phyloP scores from a whole-genome alignment of 768 basidiomycete genomes.

The Terana coerulea region DNA sequence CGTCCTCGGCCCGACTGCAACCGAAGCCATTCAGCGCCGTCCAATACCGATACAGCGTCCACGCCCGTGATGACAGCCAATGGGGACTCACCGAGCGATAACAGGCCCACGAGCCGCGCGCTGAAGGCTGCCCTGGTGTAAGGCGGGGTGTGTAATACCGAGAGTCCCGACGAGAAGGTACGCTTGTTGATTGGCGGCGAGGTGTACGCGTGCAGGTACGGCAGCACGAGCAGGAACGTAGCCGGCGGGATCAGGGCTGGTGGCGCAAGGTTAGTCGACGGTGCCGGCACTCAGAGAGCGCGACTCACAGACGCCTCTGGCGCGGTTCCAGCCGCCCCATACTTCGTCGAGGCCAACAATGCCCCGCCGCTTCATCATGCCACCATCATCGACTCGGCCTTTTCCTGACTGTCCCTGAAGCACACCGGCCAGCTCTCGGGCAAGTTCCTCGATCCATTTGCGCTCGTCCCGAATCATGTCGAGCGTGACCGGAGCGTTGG shows the following conservation, averaged over 20 bases:
- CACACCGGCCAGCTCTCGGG: constrained; percentile 74
- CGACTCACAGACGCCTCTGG: constrained; percentile 78
- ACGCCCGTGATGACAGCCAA: not conserved
- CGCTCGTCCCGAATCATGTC: constrained; percentile 86
- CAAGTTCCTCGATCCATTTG: constrained; percentile 76
- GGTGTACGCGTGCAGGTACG: constrained; percentile 62
- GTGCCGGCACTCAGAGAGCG: not conserved
- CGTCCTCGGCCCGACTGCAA: constrained; percentile 34
- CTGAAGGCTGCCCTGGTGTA: constrained; percentile 70
- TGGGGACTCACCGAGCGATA: constrained; percentile 37
- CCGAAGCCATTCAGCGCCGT: constrained; percentile 1
- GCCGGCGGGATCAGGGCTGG: constrained; percentile 87
- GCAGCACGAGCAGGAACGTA: constrained; percentile 74
- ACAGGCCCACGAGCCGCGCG: constrained; percentile 52
- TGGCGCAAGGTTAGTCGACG: not conserved
- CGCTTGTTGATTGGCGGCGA: constrained; percentile 63
- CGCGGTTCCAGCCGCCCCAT: constrained; percentile 95
- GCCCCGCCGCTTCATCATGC: constrained; percentile 77
- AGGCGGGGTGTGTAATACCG: constrained; percentile 79
- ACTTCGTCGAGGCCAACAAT: constrained; percentile 88
- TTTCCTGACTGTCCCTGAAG: constrained; percentile 45
- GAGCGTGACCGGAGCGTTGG: constrained; percentile 76
- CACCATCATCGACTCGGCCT: constrained; percentile 24
- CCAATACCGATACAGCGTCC: not conserved
- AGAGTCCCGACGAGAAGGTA: constrained; percentile 68